phyloP scores from a whole-genome alignment of 2,329 filamentous ascomycete genomes.

The Tolypocladium amazonense region DNA sequence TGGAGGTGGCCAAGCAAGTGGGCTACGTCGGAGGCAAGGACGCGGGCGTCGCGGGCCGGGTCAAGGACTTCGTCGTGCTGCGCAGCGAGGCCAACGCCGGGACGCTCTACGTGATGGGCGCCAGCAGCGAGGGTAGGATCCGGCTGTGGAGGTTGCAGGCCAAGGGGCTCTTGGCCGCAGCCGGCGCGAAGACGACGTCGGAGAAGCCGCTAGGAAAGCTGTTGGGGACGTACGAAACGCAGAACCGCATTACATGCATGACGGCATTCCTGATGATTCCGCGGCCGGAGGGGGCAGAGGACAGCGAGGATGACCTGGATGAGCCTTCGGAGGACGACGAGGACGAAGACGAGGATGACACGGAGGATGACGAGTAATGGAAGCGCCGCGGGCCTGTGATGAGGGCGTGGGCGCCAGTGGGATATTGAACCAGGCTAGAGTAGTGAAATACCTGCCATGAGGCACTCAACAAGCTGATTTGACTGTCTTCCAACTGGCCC shows the following conservation, averaged over 20 bases:
- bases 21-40: slow-evolving; percentile 71
- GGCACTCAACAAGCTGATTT: not conserved
- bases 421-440: not conserved
- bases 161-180: slow-evolving; percentile 26
- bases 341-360: slow-evolving; percentile 19
- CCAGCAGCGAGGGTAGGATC: slow-evolving; percentile 77
- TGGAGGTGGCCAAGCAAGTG: slow-evolving; percentile 53
- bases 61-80: slow-evolving; percentile 81
- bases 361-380: slow-evolving; percentile 1
- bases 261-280: slow-evolving; percentile 77
- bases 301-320: slow-evolving; percentile 42
- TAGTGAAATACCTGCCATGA: not conserved
- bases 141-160: slow-evolving; percentile 58
- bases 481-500: not conserved
- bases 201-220: slow-evolving; percentile 46
- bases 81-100: slow-evolving; percentile 25
- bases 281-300: slow-evolving; percentile 48
- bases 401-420: not conserved
- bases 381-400: not conserved
- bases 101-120: slow-evolving; percentile 53
- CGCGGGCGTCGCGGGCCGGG: slow-evolving; percentile 55
- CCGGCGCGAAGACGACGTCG: slow-evolving; percentile 9
- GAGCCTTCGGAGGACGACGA: slow-evolving; percentile 30
- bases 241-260: slow-evolving; percentile 82
- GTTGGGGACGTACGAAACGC: slow-evolving; percentile 71